Evolutionary conservation across 352 stramenopile species (phyloP), one percentile per base, ranked within the genome.

Genomic region (Lagenidium giganteum): DNA sequence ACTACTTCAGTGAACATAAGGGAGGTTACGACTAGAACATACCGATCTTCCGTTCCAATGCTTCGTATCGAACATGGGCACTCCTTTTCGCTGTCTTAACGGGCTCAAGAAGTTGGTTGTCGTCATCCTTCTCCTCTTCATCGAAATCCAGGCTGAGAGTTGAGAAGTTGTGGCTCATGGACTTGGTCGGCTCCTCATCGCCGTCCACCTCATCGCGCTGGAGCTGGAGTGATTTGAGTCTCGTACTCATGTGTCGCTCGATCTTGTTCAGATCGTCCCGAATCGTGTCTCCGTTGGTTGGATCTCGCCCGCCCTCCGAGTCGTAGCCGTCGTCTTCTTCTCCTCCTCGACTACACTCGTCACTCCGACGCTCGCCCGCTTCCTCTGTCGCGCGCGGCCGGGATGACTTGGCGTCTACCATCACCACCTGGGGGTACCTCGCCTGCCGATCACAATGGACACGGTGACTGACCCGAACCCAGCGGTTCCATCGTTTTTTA

Each of bases 21-120:
- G 11, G 32, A 38, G 32, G 11, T 38, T 13, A 38, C 32, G 11
- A 20, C 32, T 18, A 38, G 32, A 38, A 38, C 52, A 24, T 31
- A 62, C 54, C 54, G 24, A 62, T 37, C 35, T 57, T 62, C 14
- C 54, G 54, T 42, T 62, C 54, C 54, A 62, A 42, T 42, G 53
- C 45, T 27, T 57, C 23, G 39, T 62, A 62, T 37, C 47, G 46
- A 20, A 53, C 31, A 26, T 62, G 41, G 16, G 25, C 36, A 5
- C 28, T 38, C 17, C 24, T 40, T 17, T 53, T 30, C 7, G 9
- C 24, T 9, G 26, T 23, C 46, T 32, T 32, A 38, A 20, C 32
- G 11, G 32, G 32, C 11, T 38, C 11, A 13, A 20, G 32, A 18
- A 38, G 32, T 18, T 62, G 54, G 47, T 62, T 57, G 41, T 61